Evolutionary conservation across 2,329 filamentous ascomycete genomes (phyloP).

Genomic region (Tolypocladium inflatum): DNA sequence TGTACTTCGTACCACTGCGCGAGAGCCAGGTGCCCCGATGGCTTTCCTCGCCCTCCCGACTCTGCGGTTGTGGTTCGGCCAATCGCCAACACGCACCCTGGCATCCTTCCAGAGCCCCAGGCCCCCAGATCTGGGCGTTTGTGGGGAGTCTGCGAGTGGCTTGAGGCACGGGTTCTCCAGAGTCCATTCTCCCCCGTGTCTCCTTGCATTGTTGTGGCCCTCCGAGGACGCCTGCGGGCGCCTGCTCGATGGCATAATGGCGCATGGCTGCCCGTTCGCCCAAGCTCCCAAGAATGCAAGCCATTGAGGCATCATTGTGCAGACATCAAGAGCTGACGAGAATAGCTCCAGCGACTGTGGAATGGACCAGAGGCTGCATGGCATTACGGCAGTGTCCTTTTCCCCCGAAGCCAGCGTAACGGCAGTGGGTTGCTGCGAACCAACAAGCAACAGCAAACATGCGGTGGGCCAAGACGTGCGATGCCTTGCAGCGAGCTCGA

Average conservation of each 20-base stretch:
- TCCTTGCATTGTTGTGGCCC: not conserved
- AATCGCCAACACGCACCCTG: not conserved
- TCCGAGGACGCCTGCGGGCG: not conserved
- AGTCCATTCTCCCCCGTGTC: not conserved
- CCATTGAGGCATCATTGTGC: not conserved
- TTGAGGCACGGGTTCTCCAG: not conserved
- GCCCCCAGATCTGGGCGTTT: not conserved
- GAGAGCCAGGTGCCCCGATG: not conserved
- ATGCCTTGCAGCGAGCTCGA: not conserved
- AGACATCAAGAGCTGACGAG: not conserved
- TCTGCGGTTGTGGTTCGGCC: not conserved
- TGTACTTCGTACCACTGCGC: not conserved
- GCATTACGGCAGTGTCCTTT: not conserved
- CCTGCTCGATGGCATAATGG: not conserved
- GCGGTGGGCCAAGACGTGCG: not conserved
- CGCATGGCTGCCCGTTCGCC: not conserved
- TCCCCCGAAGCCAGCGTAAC: not conserved
- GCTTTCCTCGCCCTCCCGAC: not conserved
- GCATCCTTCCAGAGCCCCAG: not conserved
- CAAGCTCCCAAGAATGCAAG: not conserved
- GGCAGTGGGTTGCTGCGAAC: not conserved
- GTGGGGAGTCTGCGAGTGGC: not conserved
- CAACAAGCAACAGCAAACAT: not conserved
- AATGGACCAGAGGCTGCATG: not conserved
- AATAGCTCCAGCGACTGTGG: not conserved